Conservation (phyloP, 1,284 basidiomycete genomes). For the Trichosporon sp. region DNA sequence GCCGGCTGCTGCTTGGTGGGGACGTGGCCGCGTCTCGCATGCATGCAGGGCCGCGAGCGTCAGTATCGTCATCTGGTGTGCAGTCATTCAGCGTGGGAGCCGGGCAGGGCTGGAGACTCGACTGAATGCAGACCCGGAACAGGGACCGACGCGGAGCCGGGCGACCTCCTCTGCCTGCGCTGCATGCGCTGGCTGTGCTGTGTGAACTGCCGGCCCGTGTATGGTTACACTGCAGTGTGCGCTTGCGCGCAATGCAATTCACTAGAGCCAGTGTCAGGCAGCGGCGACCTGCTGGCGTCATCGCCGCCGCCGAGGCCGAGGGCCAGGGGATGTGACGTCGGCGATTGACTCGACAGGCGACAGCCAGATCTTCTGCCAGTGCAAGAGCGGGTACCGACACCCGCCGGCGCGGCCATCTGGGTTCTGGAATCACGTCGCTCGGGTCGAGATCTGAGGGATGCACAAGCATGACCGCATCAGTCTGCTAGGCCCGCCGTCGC, state of each 20-base stretch:
- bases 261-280: not conserved
- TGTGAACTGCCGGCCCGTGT: no score
- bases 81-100: not conserved
- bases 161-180: not conserved
- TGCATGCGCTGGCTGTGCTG: no score
- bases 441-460: not conserved
- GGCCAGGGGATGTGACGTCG: not conserved
- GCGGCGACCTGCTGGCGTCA: not conserved
- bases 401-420: not conserved
- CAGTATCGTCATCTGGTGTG: not conserved
- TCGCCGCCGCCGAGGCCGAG: not conserved
- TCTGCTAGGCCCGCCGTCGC: not conserved
- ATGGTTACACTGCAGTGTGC: no score
- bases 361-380: not conserved
- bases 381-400: not conserved
- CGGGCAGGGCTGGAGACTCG: not conserved
- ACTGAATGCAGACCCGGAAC: not conserved
- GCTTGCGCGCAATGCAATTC: not conserved
- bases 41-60: not conserved
- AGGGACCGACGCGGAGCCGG: not conserved
- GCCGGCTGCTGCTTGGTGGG: not conserved
- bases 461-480: not conserved
- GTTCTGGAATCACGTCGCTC: not conserved
- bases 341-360: not conserved
- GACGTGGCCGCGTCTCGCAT: not conserved